Base-by-base conservation (phyloP, 306 rosid genomes). In the Quercus aquifolioides region DNA sequence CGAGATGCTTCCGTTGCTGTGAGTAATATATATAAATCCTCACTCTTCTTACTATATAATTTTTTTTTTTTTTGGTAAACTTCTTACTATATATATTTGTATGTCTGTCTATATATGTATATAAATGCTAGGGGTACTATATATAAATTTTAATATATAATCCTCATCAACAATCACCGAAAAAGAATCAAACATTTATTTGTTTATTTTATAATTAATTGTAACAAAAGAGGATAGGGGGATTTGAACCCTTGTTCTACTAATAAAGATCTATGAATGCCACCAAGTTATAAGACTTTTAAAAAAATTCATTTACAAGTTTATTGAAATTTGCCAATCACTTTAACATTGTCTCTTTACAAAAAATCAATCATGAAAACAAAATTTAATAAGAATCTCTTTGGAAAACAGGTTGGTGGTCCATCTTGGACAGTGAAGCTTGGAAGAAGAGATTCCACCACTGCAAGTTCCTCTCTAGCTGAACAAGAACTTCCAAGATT, bases 1-100 rank as follows among this genome's bases (percentile, higher is more conserved):
- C 79, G 97, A 30, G 97, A 92, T 72, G 89, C 94, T 4, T 88
- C 94, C 0, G 86, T 88, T 43, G 84, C 85, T 1, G 92, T 91
- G 26, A 80, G 84, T 65, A 28, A 23, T 23, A 8, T 5, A 75
- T 0, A 2, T 4, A 57, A 21, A 10, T 14, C 12, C 21, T 5
- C 20, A 20, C 21, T 20, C 46, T 70, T 5, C 23, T 5, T 19
- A 5, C 25, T 0, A 9, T n/a, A 20, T 58, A n/a, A n/a, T n/a
- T n/a, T n/a, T n/a, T n/a, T n/a, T n/a, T n/a, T n/a, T n/a, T n/a
- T n/a, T n/a, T n/a, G n/a, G n/a, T n/a, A n/a, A n/a, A n/a, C 46
- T 70, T 5, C 23, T 5, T 19, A 5, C 25, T 0, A 9, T n/a
- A 20, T 58, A n/a, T 58, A n/a, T 58, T 58, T 58, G 28, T 3